phyloP scores from a whole-genome alignment of 176 grass and related monocot genomes.

The Carex littledalei region DNA sequence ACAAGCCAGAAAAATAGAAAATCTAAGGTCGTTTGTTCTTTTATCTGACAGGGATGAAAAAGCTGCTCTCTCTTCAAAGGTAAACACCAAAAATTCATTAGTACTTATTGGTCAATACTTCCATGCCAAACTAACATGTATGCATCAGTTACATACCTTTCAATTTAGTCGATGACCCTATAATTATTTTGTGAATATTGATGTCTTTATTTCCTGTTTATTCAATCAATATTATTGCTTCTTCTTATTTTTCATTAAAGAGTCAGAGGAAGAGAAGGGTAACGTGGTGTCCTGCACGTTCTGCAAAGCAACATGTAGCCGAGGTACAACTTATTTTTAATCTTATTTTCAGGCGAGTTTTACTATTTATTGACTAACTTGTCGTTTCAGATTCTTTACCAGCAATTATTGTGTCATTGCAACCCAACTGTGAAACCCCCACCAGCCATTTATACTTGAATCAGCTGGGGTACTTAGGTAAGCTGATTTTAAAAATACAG shows the following conservation, averaged over 20 bases:
- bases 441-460: too few species aligned
- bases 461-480: neutral
- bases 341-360: neutral
- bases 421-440: too few species aligned
- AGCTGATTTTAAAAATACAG: neutral
- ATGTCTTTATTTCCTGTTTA: neutral
- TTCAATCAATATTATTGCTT: conserved; percentile 7
- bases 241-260: conserved; percentile 27
- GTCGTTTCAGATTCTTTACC: neutral
- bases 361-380: neutral
- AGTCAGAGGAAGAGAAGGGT: conserved; percentile 73
- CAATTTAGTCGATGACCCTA: neutral
- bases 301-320: conserved; percentile 30
- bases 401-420: too few species aligned
- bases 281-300: conserved; percentile 74
- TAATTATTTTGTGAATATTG: neutral
- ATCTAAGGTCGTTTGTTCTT: conserved; percentile 85
- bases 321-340: conserved; percentile 52
- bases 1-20: conserved; percentile 90
- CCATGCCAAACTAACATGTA: neutral
- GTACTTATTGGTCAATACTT: neutral
- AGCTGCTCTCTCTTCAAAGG: conserved; percentile 41
- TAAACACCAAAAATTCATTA: conserved; percentile 23
- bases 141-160: neutral
- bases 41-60: conserved; percentile 84